Conservation (phyloP, 2,329 filamentous ascomycete species). For the Xylaria sp. region DNA sequence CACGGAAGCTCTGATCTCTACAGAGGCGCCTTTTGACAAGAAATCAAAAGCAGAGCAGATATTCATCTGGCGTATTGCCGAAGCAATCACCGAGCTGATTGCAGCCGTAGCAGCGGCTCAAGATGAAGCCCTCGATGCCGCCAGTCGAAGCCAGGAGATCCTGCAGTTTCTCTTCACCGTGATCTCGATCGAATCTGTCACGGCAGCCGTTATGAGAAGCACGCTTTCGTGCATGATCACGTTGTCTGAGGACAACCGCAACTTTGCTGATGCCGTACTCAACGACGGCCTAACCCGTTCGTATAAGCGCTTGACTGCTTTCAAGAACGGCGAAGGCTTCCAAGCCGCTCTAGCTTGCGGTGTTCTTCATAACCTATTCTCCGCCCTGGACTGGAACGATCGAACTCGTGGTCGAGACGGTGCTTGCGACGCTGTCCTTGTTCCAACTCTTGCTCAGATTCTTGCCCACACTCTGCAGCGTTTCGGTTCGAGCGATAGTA, state of each 20-base stretch:
- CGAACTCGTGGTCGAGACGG: constrained; percentile 43
- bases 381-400: constrained; percentile 49
- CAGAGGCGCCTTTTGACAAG: constrained; percentile 41
- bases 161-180: constrained; percentile 52
- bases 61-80: constrained; percentile 49
- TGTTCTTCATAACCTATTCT: constrained; percentile 58
- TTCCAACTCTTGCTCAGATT: constrained; percentile 40
- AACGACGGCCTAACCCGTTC: constrained; percentile 42
- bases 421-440: constrained; percentile 46
- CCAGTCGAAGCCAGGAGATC: constrained; percentile 46
- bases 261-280: constrained; percentile 49
- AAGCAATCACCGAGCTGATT: constrained; percentile 49
- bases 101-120: constrained; percentile 52
- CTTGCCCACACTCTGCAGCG: constrained; percentile 38
- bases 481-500: constrained; percentile 27
- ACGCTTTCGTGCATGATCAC: constrained; percentile 51
- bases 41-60: constrained; percentile 49
- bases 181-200: constrained; percentile 37
- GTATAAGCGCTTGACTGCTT: constrained; percentile 45
- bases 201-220: constrained; percentile 42
- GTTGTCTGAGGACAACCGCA: constrained; percentile 55
- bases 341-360: constrained; percentile 54
- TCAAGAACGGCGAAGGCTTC: constrained; percentile 44
- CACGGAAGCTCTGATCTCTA: constrained; percentile 38
- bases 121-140: constrained; percentile 53